Evolutionary conservation across 2,329 filamentous ascomycete genomes (phyloP).

Genomic region (Paracoccidioides lutzii): DNA sequence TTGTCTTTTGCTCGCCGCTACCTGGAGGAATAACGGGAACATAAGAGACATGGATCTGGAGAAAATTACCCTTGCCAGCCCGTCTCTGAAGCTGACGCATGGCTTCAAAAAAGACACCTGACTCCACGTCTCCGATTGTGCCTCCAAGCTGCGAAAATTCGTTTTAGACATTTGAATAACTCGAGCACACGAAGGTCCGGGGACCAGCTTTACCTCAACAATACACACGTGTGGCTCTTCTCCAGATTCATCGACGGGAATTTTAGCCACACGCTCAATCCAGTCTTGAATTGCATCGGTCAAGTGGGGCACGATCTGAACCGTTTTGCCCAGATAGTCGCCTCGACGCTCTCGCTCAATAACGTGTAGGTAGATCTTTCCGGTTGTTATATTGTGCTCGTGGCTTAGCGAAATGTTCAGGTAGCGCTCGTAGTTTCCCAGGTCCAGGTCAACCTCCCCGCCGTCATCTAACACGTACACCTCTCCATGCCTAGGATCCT

Average conservation of each 20-base stretch:
- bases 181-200: not conserved
- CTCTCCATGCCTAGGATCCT: conserved; percentile 57
- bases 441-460: conserved; percentile 61
- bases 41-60: conserved; percentile 78
- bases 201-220: conserved; percentile 43
- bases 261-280: conserved; percentile 73
- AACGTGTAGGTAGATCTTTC: conserved; percentile 87
- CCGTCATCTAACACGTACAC: conserved; percentile 79
- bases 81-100: conserved; percentile 62
- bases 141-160: conserved; percentile 42
- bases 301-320: conserved; percentile 75
- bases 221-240: conserved; percentile 86
- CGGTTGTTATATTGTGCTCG: conserved; percentile 93
- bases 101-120: conserved; percentile 73
- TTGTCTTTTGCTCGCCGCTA: conserved; percentile 74
- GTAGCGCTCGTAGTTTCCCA: conserved; percentile 70
- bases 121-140: conserved; percentile 62
- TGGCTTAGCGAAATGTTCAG: conserved; percentile 67
- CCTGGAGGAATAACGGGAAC: conserved; percentile 54
- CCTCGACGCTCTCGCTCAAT: conserved; percentile 60
- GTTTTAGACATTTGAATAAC: conserved; percentile 34
- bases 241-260: conserved; percentile 74
- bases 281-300: conserved; percentile 72
- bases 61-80: conserved; percentile 63
- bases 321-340: conserved; percentile 77